Evolutionary conservation across 768 basidiomycete genomes (phyloP), one percentile per base, ranked within the genome.

Genomic region (Suillus weaverae): DNA sequence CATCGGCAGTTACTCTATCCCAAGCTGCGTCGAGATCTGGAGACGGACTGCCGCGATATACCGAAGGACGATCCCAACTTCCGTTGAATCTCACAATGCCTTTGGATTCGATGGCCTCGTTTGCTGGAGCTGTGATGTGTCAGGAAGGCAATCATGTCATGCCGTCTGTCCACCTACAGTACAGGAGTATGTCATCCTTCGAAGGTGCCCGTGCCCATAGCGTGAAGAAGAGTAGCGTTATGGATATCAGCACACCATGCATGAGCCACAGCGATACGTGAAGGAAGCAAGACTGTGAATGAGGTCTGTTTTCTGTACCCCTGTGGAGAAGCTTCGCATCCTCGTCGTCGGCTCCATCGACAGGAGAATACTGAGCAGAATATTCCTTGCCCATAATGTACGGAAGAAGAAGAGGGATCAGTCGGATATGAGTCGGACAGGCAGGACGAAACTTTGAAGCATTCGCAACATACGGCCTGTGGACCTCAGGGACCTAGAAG

Each of bases 11-110:
- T 13, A 66, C 50, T 20, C 46, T 48, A 41, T 48, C 18, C 65
- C 67, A 66, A 50, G 65, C 67, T 20, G 39, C 62, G 18, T 68
- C 67, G 22, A 68, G 55, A 6, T 66, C 65, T 18, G 62, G 35
- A n/a, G 51, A 22, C 5, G 67, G 67, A 35, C 33, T 26, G 7
- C 67, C 67, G 32, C 61, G 54, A 33, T 62, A 67, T 36, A 57
- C 3, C 4, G 39, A 55, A 18, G 22, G 48, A n/a, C 22, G 43
- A 10, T 61, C 48, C 36, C 46, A 4, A 13, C 6, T 60, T 43
- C 66, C 57, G 16, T 60, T 46, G n/a, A 46, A 11, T n/a, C 44
- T 46, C 44, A 46, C n/a, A 11, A 46, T 46, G 44, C 44, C n/a
- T n/a, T 11, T 46, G 4, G 43, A 43, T 46, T 46, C 44, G 11